These are phyloP conservation scores for Aspergillus sp. DNA, from an alignment of 2,329 filamentous ascomycete genomes.

Conservation along the genomic window DNA sequence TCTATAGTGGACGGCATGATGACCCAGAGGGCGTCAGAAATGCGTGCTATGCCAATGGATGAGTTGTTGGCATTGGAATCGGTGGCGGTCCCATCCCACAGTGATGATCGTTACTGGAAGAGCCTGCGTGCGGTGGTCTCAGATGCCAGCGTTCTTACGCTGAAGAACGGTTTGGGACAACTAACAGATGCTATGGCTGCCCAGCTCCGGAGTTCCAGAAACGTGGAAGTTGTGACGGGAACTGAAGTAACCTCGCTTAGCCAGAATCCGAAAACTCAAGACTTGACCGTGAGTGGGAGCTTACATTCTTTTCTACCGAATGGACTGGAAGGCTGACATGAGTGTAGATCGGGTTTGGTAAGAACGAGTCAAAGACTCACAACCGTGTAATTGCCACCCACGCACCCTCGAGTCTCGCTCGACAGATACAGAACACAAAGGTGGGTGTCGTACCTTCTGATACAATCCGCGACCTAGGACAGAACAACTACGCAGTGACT, in stretches of 20 bases:
- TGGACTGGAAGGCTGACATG: background rate
- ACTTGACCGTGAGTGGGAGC: slow-evolving; percentile 26
- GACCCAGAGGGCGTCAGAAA: background rate
- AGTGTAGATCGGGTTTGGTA: slow-evolving; percentile 21
- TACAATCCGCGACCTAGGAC: slow-evolving; percentile 26
- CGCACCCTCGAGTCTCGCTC: slow-evolving; percentile 30
- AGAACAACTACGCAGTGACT: slow-evolving; percentile 65
- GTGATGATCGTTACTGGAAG: slow-evolving; percentile 18
- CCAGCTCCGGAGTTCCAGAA: slow-evolving; percentile 54
- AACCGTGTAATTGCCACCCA: slow-evolving; percentile 38
- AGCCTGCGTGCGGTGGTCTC: slow-evolving; percentile 19
- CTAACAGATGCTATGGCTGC: slow-evolving; percentile 58
- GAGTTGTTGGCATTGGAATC: slow-evolving; percentile 29
- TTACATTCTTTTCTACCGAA: background rate
- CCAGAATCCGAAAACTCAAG: slow-evolving; percentile 23
- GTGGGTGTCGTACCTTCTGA: slow-evolving; percentile 14
- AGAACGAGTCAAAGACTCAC: slow-evolving; percentile 17
- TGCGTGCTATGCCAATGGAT: slow-evolving; percentile 21
- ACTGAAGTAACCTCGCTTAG: slow-evolving; percentile 53
- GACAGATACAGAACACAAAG: slow-evolving; percentile 21
- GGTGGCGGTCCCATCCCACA: slow-evolving; percentile 15
- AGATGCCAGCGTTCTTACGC: slow-evolving; percentile 43
- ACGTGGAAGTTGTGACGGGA: slow-evolving; percentile 61
- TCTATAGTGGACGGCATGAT: slow-evolving; percentile 13
- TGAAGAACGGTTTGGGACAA: slow-evolving; percentile 62